phyloP scores from a whole-genome alignment of 345 rosid species.

The Mercurialis annua region DNA sequence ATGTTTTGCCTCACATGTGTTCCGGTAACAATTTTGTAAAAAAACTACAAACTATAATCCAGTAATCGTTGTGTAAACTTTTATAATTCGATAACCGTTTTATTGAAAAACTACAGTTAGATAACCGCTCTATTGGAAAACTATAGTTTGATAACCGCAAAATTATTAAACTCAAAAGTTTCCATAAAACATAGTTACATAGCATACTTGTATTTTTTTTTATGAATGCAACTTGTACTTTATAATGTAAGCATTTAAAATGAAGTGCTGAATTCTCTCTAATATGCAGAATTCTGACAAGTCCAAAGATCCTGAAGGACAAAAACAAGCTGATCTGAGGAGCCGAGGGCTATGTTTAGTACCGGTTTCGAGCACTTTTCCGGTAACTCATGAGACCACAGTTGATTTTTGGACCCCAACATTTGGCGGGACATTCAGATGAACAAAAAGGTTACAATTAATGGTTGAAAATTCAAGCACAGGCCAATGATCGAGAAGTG shows the following conservation, averaged over 20 bases:
- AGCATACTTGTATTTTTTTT: no score
- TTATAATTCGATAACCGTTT: no score
- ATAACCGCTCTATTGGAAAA: no score
- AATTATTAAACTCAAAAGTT: no score
- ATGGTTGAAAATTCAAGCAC: slow-evolving; percentile 4
- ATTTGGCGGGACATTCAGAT: slow-evolving; percentile 94
- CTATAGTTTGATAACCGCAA: no score
- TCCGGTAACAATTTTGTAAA: no score
- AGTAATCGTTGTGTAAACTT: no score
- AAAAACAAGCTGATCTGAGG: slow-evolving; percentile 69
- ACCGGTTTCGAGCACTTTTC: slow-evolving; percentile 85
- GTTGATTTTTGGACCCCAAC: slow-evolving; percentile 95
- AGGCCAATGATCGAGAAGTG: background rate
- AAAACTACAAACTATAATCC: no score
- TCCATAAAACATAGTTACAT: no score
- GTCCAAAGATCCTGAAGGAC: slow-evolving; percentile 55
- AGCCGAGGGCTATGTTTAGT: slow-evolving; percentile 91
- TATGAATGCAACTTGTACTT: no score
- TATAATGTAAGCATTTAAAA: background rate
- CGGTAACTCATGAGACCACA: slow-evolving; percentile 74
- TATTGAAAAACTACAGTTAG: no score
- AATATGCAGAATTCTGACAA: slow-evolving; percentile 49
- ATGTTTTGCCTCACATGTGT: no score
- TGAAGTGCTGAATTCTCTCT: background rate
- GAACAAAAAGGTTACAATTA: slow-evolving; percentile 23